Percentiles rank a stretch among this genome's conserved stretches.
Conservation (phyloP, 768 basidiomycete genomes). For the Macrocybe gigantea region DNA sequence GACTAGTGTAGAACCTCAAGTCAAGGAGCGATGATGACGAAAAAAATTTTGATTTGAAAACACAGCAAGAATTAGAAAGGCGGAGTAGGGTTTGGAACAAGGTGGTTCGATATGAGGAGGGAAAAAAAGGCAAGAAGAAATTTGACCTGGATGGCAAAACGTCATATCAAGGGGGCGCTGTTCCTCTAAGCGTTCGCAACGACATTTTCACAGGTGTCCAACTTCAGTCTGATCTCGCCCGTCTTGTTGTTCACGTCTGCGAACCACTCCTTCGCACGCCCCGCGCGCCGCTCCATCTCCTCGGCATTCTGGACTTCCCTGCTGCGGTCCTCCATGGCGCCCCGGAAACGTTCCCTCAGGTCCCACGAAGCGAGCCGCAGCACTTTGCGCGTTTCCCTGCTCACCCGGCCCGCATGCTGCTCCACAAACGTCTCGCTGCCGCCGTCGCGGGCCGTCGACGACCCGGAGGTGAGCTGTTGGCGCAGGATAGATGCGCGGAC, state of each 20-base stretch:
- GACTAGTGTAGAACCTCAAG: too few species aligned
- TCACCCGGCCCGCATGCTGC: constrained; percentile 62
- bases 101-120: too few species aligned
- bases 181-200: too few species aligned
- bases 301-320: constrained; percentile 76
- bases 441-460: constrained; percentile 16
- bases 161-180: too few species aligned
- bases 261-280: constrained; percentile 72
- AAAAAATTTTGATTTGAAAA: too few species aligned
- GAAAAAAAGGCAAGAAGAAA: too few species aligned
- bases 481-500: constrained; percentile 60
- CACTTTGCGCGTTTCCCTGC: constrained; percentile 89
- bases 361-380: constrained; percentile 90
- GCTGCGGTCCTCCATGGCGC: constrained; percentile 72
- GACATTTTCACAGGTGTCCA: too few species aligned
- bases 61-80: too few species aligned
- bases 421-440: constrained; percentile 60
- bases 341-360: constrained; percentile 72
- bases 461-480: constrained; percentile 11
- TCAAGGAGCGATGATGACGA: too few species aligned
- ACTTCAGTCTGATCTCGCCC: constrained; percentile 33
- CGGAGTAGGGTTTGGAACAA: too few species aligned
- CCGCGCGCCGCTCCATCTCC: constrained; percentile 65
- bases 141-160: too few species aligned
- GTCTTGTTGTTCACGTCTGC: constrained; percentile 42